Evolutionary conservation across 2,329 filamentous ascomycete species (phyloP).

Genomic region (Trichoderma sp.): DNA sequence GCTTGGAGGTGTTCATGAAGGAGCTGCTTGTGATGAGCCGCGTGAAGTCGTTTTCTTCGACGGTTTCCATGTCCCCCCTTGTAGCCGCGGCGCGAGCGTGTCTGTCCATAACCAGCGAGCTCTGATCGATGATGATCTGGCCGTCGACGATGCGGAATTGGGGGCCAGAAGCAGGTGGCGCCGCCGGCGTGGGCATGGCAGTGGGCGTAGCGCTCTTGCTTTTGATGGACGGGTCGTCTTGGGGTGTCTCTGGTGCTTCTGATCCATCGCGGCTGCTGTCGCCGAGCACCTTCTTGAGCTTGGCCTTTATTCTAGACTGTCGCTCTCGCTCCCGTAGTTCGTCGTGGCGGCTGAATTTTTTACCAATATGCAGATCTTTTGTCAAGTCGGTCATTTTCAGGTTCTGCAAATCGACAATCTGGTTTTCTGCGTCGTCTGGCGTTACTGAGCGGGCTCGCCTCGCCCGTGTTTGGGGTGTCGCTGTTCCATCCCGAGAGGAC

Average conservation of each 20-base stretch:
- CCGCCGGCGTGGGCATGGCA: constrained; percentile 22
- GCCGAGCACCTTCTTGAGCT: constrained; percentile 30
- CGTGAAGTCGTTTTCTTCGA: constrained; percentile 79
- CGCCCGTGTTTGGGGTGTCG: constrained; percentile 28
- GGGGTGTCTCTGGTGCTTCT: constrained; percentile 22
- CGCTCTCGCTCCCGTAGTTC: constrained; percentile 68
- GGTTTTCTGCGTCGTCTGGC: constrained; percentile 61
- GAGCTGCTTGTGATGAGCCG: constrained; percentile 66
- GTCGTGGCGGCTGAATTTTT: constrained; percentile 71
- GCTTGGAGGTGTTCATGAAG: constrained; percentile 61
- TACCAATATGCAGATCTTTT: constrained; percentile 67
- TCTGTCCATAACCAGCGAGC: constrained; percentile 65
- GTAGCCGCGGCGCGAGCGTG: constrained; percentile 60
- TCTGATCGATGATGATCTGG: constrained; percentile 68
- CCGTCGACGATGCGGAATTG: constrained; percentile 68
- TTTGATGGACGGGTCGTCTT: constrained; percentile 12
- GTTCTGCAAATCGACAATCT: constrained; percentile 62
- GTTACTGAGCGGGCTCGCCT: constrained; percentile 50
- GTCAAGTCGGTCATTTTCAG: constrained; percentile 73
- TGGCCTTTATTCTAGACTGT: constrained; percentile 37
- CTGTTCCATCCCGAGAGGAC: constrained; percentile 23
- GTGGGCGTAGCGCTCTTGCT: constrained; percentile 21
- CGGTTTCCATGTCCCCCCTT: constrained; percentile 54
- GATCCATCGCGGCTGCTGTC: constrained; percentile 25
- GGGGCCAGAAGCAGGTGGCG: constrained; percentile 41